A percentile compares a stretch with the other conserved stretches of the same genome.
Conservation (phyloP, 495 filamentous ascomycete genomes). For the Choiromyces venosus region DNA sequence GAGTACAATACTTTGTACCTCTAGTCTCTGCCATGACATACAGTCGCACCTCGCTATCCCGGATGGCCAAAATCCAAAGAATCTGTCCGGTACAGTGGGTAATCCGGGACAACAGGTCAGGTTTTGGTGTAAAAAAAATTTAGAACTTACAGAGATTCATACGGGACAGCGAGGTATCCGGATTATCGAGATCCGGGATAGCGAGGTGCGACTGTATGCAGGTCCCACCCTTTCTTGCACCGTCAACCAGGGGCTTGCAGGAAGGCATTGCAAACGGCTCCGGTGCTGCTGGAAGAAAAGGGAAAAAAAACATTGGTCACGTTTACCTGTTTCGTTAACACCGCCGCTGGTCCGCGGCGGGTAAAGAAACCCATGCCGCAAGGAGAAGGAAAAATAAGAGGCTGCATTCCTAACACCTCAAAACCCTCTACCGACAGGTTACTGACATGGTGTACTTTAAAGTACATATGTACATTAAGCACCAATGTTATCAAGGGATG, state of each 20-base stretch:
- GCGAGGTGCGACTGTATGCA: too few relatives aligned
- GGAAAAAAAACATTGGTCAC: slow-evolving; percentile 21
- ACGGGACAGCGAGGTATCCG: too few relatives aligned
- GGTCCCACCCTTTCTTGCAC: slow-evolving; percentile 23
- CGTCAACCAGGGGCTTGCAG: slow-evolving; percentile 26
- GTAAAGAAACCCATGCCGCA: slow-evolving; percentile 30
- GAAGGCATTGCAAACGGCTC: slow-evolving; percentile 16
- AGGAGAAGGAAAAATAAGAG: slow-evolving; percentile 19
- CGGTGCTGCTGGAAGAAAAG: background rate
- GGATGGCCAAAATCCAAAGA: too few relatives aligned
- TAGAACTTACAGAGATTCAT: too few relatives aligned
- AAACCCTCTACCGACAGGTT: background rate
- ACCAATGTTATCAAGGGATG: background rate
- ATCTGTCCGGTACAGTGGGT: too few relatives aligned
- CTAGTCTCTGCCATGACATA: slow-evolving; percentile 22
- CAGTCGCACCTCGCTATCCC: too few relatives aligned
- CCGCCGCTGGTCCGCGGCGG: slow-evolving; percentile 24
- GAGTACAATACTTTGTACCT: background rate
- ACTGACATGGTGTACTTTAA: background rate
- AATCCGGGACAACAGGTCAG: too few relatives aligned
- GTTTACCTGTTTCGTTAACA: slow-evolving; percentile 27
- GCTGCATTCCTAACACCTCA: slow-evolving; percentile 6
- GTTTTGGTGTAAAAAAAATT: too few relatives aligned
- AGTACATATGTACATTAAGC: slow-evolving; percentile 16
- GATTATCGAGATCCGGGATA: too few relatives aligned